A percentile compares a stretch with the other conserved stretches of the same genome.
phyloP scores from a whole-genome alignment of 192 early-diverging fungal species.

The Backusella australiensis region DNA sequence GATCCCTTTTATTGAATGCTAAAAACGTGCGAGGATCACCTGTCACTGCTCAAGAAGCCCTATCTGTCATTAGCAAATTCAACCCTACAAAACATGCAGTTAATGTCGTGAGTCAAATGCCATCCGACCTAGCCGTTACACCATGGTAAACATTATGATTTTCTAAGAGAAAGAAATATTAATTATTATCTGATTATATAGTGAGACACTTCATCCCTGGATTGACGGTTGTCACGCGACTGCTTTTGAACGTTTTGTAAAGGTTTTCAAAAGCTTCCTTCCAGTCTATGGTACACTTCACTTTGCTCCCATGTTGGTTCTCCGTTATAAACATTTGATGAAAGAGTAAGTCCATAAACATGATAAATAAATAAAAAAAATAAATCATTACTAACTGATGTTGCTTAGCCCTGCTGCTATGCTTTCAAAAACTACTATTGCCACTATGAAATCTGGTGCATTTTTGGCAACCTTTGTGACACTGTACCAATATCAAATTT shows the following conservation, averaged over 20 bases:
- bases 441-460: conserved; percentile 58
- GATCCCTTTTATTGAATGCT: conserved; percentile 56
- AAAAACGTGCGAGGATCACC: conserved; percentile 44
- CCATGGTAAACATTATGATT: conserved; percentile 48
- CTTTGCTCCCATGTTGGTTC: conserved; percentile 67
- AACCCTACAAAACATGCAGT: conserved; percentile 42
- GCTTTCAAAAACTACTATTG: conserved; percentile 42
- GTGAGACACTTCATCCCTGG: conserved; percentile 52
- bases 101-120: conserved; percentile 34
- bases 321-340: conserved; percentile 55
- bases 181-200: conserved; percentile 7
- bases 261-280: conserved; percentile 53
- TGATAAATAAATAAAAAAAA: not conserved
- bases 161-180: not conserved
- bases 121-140: conserved; percentile 41
- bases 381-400: not conserved
- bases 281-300: conserved; percentile 72
- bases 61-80: conserved; percentile 31
- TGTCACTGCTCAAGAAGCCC: conserved; percentile 35
- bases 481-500: conserved; percentile 69
- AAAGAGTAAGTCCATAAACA: conserved; percentile 47
- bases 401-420: conserved; percentile 49
- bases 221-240: conserved; percentile 47
- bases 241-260: conserved; percentile 45
- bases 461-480: conserved; percentile 66